Conservation (phyloP, 306 rosid species). For the Vigna angularis region DNA sequence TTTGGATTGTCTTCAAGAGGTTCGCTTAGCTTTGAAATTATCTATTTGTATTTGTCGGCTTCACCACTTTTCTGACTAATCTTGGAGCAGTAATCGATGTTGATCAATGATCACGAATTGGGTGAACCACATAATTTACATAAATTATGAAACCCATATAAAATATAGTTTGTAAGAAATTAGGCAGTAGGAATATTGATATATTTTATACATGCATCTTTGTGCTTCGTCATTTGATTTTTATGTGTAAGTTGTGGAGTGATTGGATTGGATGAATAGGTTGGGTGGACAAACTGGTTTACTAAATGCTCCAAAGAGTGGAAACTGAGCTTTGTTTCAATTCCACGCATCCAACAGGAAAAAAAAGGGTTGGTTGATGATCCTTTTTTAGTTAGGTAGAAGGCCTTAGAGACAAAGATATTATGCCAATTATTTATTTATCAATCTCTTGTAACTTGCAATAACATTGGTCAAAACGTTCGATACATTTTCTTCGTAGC, state of each 20-base stretch:
- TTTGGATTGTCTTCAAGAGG: conserved; percentile 13
- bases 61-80: conserved; percentile 16
- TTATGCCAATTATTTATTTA: conserved; percentile 28
- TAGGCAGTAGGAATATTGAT: neutral
- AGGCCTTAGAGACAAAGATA: conserved; percentile 44
- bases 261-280: conserved; percentile 51
- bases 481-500: neutral
- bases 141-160: conserved; percentile 21
- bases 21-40: neutral
- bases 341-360: conserved; percentile 48
- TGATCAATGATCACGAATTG: conserved; percentile 32
- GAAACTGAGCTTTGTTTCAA: conserved; percentile 45
- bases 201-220: too few species aligned
- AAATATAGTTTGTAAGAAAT: neutral
- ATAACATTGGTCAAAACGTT: conserved; percentile 32
- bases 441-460: conserved; percentile 32
- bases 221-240: conserved; percentile 30
- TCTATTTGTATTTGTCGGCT: conserved; percentile 28
- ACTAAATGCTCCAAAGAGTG: conserved; percentile 33
- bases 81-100: neutral
- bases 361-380: conserved; percentile 48
- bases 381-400: conserved; percentile 54
- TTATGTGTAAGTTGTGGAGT: conserved; percentile 4
- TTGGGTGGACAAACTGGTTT: conserved; percentile 53
- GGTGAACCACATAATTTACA: conserved; percentile 39